Base-by-base conservation (phyloP, 306 rosid species). In the Rubus idaeus region DNA sequence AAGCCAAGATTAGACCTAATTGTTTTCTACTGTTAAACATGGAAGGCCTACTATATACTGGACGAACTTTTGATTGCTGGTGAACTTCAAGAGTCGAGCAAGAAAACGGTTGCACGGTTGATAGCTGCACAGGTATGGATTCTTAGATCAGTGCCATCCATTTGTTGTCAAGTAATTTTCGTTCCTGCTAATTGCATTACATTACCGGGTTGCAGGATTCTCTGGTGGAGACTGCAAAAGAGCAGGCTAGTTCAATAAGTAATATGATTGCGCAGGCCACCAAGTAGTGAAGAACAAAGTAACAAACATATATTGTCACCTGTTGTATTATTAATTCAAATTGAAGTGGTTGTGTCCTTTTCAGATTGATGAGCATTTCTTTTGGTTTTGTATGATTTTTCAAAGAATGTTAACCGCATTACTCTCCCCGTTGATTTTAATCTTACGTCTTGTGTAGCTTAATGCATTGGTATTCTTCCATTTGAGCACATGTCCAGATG, bases 61-160 rank as follows among this genome's bases (percentile, higher is more conserved):
- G 98, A 94, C 71, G 98, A 94, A 84, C 76, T 94, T 85, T 79
- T 94, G 77, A 88, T 94, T 77, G 98, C 98, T 14, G 98, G 97
- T 16, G 98, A 94, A 79, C 97, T 94, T 78, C 98, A 94, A 84
- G 98, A 94, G 76, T 86, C 98, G 0, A 94, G 98, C 96, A 94
- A 91, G 93, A 94, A 89, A 87, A 90, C 93, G 14, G 83, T 91
- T 74, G 96, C 97, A 3, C 87, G 98, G 69, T 80, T 94, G 90
- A 86, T 94, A 81, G 97, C 98, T 18, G 97, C 98, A 77, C 98
- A 94, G 97, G 98, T 91, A 85, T 77, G 55, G 21, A 46, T 60
- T 83, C 60, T 64, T 47, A 46, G 50, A 60, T 61, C 73, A 51
- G 45, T 11, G 10, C 12, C 3, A n/a, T 55, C 12, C 3, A 40